Conservation (phyloP, 1,284 basidiomycete species). For the Veloboletus limbatus region DNA sequence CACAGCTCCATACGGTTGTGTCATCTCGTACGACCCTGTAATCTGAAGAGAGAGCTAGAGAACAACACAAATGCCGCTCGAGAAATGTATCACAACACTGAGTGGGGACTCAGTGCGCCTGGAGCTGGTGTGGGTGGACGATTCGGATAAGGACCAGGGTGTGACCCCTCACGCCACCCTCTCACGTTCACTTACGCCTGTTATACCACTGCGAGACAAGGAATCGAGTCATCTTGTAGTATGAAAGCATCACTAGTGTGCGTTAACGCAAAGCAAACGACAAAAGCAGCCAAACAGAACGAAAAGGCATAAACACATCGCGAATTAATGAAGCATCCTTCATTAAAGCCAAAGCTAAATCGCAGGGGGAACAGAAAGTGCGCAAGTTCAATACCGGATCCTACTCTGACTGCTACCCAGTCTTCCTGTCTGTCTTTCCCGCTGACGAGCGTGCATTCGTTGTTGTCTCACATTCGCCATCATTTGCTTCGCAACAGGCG, state of each 20-base stretch:
- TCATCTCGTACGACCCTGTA: constrained; percentile 56
- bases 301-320: constrained; percentile 16
- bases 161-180: background rate
- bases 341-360: constrained; percentile 16
- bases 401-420: constrained; percentile 31
- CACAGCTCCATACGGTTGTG: constrained; percentile 59
- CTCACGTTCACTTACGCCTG: background rate
- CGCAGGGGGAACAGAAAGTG: background rate
- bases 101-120: too few relatives aligned
- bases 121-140: background rate
- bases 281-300: constrained; percentile 13
- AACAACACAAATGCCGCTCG: background rate
- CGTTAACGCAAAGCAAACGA: constrained; percentile 9
- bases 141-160: background rate
- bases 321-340: constrained; percentile 12
- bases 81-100: background rate
- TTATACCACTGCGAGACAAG: background rate
- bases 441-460: constrained; percentile 45
- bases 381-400: constrained; percentile 24
- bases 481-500: constrained; percentile 60
- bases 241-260: background rate
- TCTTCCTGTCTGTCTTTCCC: constrained; percentile 33
- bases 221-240: too few relatives aligned
- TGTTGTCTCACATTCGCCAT: constrained; percentile 63
- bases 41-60: background rate